Evolutionary conservation across 2,329 filamentous ascomycete species (phyloP), one percentile per base, ranked within the genome.

Genomic region (Fusarium continuum): DNA sequence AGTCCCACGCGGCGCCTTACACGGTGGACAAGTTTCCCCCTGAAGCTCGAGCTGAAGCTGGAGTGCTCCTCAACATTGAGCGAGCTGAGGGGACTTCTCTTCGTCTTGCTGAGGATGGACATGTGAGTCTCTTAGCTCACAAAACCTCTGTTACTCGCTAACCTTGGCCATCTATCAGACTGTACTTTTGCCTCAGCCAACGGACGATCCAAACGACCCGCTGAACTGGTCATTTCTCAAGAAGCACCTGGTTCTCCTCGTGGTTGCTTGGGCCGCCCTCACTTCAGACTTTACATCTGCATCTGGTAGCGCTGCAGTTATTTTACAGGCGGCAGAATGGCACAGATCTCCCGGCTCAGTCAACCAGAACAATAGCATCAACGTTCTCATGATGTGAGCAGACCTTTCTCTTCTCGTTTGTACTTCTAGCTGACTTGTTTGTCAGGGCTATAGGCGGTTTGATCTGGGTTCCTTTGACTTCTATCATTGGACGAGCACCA

Each of bases 181-280:
- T 4, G 43, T 68, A 3, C 55, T 69, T 17, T 38, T 68, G 7
- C 65, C 67, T 5, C 60, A 69, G 22, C 67, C 65, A 3, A 49
- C 60, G 4, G 50, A 59, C 17, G 55, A 68, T 23, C 49, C 36
- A 0, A 32, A 22, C 7, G 65, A 68, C 25, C 67, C 63, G 4
- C 47, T 69, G 5, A 69, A 69, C 44, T 69, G 67, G 65, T 50
- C 60, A 3, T 58, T 52, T 2, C 44, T 43, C 31, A 69, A 67
- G 45, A 69, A 69, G 23, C 62, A 66, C n/a, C 47, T 55, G 6
- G 61, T 67, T 26, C 52, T 69, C 10, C 32, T 66, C n/a, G 53
- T 55, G 3, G 41, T 67, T 2, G 55, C 56, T 5, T 69, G 49
- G 49, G 62, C 47, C 8, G 66, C 67, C 6, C 59, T 69, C 35